phyloP scores from a whole-genome alignment of 1,139 yeast species.

The Protomyces gravidus region DNA sequence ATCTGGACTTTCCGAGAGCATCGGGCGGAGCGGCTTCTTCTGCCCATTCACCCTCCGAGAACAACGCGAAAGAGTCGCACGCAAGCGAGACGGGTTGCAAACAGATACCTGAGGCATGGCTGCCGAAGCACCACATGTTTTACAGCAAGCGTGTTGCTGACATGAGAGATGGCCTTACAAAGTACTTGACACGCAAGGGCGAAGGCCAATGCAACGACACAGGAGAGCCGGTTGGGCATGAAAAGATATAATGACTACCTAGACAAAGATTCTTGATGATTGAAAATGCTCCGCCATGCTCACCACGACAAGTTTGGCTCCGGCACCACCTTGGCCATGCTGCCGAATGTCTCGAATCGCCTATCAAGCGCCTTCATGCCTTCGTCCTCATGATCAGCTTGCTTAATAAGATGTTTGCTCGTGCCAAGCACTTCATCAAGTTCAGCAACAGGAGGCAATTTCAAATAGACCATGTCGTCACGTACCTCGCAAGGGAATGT shows the following conservation, averaged over 20 bases:
- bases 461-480: conserved; percentile 37
- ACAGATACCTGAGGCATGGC: conserved; percentile 5
- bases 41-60: not conserved
- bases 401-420: conserved; percentile 39
- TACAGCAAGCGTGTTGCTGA: conserved; percentile 22
- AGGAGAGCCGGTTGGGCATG: not conserved
- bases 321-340: not conserved
- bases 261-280: too few relatives aligned
- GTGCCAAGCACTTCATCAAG: conserved; percentile 41
- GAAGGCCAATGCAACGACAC: conserved; percentile 14
- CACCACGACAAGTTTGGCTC: not conserved
- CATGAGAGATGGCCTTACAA: conserved; percentile 14
- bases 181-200: conserved; percentile 19
- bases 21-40: too few relatives aligned
- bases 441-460: conserved; percentile 40
- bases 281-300: not conserved
- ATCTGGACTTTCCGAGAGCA: conserved; percentile 9
- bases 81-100: conserved; percentile 4
- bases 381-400: conserved; percentile 12
- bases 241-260: not conserved
- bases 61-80: not conserved
- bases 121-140: conserved; percentile 23
- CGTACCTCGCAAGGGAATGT: conserved; percentile 40
- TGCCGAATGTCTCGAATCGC: conserved; percentile 12
- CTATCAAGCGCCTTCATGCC: conserved; percentile 21